Conservation (phyloP, 805 yeast species). For the Pichia rugopelliculosa region DNA sequence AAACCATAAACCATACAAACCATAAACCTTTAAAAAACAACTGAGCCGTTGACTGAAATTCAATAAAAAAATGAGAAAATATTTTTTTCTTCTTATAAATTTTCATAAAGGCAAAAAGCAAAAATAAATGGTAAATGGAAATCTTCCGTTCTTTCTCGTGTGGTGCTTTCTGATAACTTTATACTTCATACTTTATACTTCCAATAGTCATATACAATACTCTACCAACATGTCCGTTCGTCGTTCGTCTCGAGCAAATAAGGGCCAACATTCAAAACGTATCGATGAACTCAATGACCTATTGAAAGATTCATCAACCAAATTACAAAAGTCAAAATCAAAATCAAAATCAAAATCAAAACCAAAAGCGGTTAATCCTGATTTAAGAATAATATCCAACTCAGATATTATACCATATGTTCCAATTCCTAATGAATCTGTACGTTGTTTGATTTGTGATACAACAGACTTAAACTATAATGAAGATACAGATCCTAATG, state of each 20-base stretch:
- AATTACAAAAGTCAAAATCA: no score
- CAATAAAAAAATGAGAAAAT: no score
- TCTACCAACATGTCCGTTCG: constrained; percentile 29
- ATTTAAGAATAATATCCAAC: not conserved
- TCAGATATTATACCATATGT: not conserved
- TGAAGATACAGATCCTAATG: constrained; percentile 39
- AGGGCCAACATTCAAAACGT: constrained; percentile 29
- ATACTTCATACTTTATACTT: no score
- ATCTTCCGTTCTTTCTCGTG: no score
- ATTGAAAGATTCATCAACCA: not conserved
- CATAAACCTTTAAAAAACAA: no score
- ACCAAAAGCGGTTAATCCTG: not conserved
- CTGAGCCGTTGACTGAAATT: no score
- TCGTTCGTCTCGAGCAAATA: constrained; percentile 36
- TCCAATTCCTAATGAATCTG: constrained; percentile 17
- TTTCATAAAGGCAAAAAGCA: no score
- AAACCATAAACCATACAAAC: no score
- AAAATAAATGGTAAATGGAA: no score
- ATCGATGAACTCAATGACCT: constrained; percentile 1
- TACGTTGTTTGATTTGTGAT: constrained; percentile 57
- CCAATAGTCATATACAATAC: no score
- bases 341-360: not conserved
- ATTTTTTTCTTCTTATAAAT: no score
- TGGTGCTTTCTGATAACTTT: no score
- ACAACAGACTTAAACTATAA: constrained; percentile 50